phyloP scores from a whole-genome alignment of 345 rosid species.

The Crucihimalaya himalaica region DNA sequence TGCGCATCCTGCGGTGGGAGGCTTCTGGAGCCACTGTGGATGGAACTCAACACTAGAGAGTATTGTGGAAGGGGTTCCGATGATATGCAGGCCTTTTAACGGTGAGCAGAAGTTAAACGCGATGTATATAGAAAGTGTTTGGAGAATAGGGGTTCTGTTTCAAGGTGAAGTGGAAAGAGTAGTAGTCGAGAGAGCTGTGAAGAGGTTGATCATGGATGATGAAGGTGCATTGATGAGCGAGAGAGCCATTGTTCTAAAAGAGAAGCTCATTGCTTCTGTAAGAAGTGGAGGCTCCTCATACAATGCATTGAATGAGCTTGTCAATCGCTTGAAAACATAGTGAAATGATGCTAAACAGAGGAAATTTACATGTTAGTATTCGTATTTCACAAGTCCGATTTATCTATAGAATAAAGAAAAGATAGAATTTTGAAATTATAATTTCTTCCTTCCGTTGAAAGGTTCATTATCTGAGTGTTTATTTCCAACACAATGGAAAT shows the following conservation, averaged over 20 bases:
- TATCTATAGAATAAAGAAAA: too few relatives aligned
- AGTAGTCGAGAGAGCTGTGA: not conserved
- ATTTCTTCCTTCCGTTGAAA: too few relatives aligned
- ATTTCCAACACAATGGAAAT: too few relatives aligned
- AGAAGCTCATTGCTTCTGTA: not conserved
- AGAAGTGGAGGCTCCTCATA: not conserved
- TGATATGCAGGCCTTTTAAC: conserved; percentile 37
- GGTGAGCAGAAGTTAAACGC: conserved; percentile 33
- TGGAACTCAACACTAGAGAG: conserved; percentile 41
- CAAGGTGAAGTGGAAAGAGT: not conserved
- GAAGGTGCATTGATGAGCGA: not conserved
- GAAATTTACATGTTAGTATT: too few relatives aligned
- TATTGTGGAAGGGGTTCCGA: conserved; percentile 35
- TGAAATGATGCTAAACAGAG: too few relatives aligned
- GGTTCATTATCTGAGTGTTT: too few relatives aligned
- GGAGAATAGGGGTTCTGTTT: not conserved
- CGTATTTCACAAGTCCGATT: too few relatives aligned
- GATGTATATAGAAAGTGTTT: not conserved
- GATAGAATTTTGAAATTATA: too few relatives aligned
- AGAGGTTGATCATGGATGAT: not conserved
- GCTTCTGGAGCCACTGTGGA: conserved; percentile 40
- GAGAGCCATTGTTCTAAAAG: not conserved
- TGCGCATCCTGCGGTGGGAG: conserved; percentile 34
- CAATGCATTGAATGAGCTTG: not conserved
- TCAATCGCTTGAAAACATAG: not conserved